Base-by-base conservation (phyloP, 768 basidiomycete species). In the Dioszegia crocea region DNA sequence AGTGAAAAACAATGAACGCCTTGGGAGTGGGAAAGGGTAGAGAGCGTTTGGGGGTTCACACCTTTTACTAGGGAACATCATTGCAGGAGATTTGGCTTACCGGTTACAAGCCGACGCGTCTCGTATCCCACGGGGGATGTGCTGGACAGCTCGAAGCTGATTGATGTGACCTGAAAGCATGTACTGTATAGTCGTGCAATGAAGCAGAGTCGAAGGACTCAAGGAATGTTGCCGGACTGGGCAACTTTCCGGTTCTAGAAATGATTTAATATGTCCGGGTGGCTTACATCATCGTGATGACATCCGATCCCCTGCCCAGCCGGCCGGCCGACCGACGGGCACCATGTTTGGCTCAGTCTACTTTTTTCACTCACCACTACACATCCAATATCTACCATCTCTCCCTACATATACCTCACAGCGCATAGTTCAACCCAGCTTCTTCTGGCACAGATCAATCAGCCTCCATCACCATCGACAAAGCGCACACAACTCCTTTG, bases 21-120 rank as follows among this genome's bases (percentile, higher is more conserved):
- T 52, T 50, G 38, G 29, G n/a, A 27, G 16, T 9, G 21, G 40
- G 47, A 41, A 50, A 48, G 52, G 50, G 36, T 33, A 19, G 51
- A 26, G 24, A 40, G 38, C 10, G 61, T 21, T 26, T 19, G 17
- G 21, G 50, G 48, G 56, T 48, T 70, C 65, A 70, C 68, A 70
- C 68, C 68, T 70, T 70, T 70, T 70, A 70, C 68, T 59, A 70
- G 59, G 40, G 38, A 56, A 52, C 68, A 70, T 70, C 68, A 66
- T 70, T 46, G 68, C 65, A 64, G 63, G 47, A 48, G 29, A 29
- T 48, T 17, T 17, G 47, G 29, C 47, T 48, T 46, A 46, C 45
- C 26, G 14, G 11, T 46, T 8, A 19, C 19, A 19, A 6, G 33
- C 30, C 14, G 29, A 19, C 46, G n/a, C 46, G 46, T 51, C 29